Base-by-base conservation (phyloP, 2,329 filamentous ascomycete genomes). In the Phoma herbarum region DNA sequence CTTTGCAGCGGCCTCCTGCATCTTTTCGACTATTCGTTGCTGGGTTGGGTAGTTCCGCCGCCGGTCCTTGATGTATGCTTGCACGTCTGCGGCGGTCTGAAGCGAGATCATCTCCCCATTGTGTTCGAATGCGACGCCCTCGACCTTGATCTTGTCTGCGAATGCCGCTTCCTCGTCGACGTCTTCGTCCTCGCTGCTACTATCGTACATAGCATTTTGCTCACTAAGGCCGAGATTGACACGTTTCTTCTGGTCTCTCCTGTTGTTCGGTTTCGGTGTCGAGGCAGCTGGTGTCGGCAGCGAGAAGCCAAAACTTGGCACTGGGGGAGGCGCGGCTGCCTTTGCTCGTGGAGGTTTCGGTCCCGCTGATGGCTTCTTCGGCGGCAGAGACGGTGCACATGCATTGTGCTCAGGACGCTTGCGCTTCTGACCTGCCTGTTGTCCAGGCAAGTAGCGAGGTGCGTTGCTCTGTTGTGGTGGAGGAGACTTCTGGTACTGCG, bases 1-100 rank as follows among this genome's bases (percentile, higher is more conserved):
- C 53, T 64, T 70, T 22, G 57, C 61, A 1, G 60, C 67, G 7
- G 66, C 63, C 54, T 73, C 83, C 57, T 83, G 82, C 62, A 86
- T 85, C 76, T 85, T 91, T 63, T 86, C 86, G 60, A 86, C 84
- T 61, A 88, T 81, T 54, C 91, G 88, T 59, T 86, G 86, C 74
- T 87, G 86, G 2, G 93, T 97, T 2, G 94, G 94, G 74, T 86
- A 98, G 50, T 89, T 88, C 64, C 87, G 89, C 72, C 85, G 90
- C 59, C 94, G 87, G 75, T 97, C 92, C 48, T 87, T 87, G 62
- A 96, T 86, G 87, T 92, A 98, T 7, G 87, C 86, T 23, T 87
- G 85, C 54, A 97, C 83, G 71, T 97, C 93, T 58, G 86, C 85
- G 16, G 83, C 74, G 7, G 82, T 82, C 52, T 82, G 80, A 23